Conservation (phyloP, 1,139 yeast species). For the Geotrichum siamense region DNA sequence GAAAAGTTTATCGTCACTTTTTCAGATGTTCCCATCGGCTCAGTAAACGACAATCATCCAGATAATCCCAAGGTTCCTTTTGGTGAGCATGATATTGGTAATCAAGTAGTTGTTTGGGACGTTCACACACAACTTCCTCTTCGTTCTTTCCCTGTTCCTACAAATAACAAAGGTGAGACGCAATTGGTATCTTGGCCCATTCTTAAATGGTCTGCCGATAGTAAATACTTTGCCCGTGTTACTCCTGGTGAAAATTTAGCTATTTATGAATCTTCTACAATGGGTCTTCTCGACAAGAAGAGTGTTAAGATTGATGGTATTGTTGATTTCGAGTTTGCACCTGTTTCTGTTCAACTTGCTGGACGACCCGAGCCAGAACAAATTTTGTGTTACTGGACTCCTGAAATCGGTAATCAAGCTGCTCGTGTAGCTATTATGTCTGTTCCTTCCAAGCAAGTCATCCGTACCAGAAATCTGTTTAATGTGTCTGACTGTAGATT, state of each 20-base stretch:
- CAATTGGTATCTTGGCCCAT: conserved; percentile 89
- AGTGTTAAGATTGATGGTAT: conserved; percentile 77
- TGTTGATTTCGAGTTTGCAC: conserved; percentile 92
- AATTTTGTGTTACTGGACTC: conserved; percentile 91
- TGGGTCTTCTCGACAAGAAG: conserved; percentile 78
- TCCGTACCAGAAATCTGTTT: conserved; percentile 89
- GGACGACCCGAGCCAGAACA: conserved; percentile 49
- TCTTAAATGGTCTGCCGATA: conserved; percentile 93
- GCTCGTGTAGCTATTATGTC: conserved; percentile 93
- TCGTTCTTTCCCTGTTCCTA: conserved; percentile 82
- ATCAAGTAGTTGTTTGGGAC: conserved; percentile 92
- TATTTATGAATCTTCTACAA: conserved; percentile 66
- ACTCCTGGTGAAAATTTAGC: conserved; percentile 85
- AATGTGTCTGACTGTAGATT: conserved; percentile 88
- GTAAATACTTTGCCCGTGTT: conserved; percentile 89
- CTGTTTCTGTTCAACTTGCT: conserved; percentile 68
- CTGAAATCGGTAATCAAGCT: conserved; percentile 85
- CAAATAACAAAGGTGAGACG: conserved; percentile 21
- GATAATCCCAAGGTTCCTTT: conserved; percentile 64
- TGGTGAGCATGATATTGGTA: conserved; percentile 84
- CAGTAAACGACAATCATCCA: conserved; percentile 60
- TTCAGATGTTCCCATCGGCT: conserved; percentile 73
- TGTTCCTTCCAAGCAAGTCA: conserved; percentile 71
- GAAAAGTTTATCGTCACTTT: conserved; percentile 87
- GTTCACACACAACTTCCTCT: conserved; percentile 74